These are phyloP conservation scores for Blastobotrys serpentis DNA, from an alignment of 1,139 yeast genomes.

Conservation along the genomic window DNA sequence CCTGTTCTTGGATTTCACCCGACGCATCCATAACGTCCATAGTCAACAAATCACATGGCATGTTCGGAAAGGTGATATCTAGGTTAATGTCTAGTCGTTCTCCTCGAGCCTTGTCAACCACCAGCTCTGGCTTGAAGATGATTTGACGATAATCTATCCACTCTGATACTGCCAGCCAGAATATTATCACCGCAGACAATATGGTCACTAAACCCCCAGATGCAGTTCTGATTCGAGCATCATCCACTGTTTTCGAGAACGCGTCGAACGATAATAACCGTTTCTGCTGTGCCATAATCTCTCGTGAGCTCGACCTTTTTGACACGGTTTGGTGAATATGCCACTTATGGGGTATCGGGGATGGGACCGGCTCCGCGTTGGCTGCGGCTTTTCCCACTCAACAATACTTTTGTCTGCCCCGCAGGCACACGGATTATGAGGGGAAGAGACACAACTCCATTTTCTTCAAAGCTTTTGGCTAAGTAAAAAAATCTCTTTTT, in stretches of 20 bases:
- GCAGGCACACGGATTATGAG: too few species aligned
- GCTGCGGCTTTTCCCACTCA: too few species aligned
- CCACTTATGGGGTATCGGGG: background rate
- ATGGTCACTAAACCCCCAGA: slow-evolving; percentile 89
- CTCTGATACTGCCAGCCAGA: slow-evolving; percentile 67
- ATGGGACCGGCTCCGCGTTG: background rate
- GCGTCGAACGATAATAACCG: slow-evolving; percentile 72
- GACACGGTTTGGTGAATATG: too few species aligned
- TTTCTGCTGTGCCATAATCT: slow-evolving; percentile 1
- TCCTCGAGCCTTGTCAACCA: slow-evolving; percentile 82
- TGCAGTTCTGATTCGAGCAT: slow-evolving; percentile 81
- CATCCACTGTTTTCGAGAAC: slow-evolving; percentile 91
- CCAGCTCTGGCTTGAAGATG: slow-evolving; percentile 73
- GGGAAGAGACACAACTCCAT: too few species aligned
- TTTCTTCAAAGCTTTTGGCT: too few species aligned
- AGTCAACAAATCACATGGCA: slow-evolving; percentile 72
- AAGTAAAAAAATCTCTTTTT: too few species aligned
- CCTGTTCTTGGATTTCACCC: slow-evolving; percentile 78
- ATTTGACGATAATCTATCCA: slow-evolving; percentile 70
- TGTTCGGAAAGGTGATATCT: slow-evolving; percentile 75
- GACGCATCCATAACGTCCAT: slow-evolving; percentile 77
- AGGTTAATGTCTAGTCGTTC: slow-evolving; percentile 72
- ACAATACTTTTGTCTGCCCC: too few species aligned
- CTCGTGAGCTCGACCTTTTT: too few species aligned
- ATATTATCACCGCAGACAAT: slow-evolving; percentile 59